Percentiles rank a stretch among this genome's conserved stretches.
Evolutionary conservation across 2,329 filamentous ascomycete genomes (phyloP).

Genomic region (Fusarium staphyleae): DNA sequence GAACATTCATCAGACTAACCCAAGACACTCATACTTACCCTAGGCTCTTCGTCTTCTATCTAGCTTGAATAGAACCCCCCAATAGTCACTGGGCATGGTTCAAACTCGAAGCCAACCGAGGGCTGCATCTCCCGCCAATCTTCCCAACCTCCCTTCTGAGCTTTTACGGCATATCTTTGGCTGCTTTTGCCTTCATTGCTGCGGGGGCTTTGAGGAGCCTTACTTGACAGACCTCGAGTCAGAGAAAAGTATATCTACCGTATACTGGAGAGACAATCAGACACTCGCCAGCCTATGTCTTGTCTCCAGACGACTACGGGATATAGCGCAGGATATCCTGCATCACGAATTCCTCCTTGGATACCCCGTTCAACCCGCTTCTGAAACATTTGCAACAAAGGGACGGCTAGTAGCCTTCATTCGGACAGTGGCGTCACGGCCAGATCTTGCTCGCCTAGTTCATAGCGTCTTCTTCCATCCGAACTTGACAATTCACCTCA

Average conservation of each 20-base stretch:
- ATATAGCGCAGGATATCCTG: slow-evolving; percentile 17
- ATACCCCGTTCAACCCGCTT: neutral
- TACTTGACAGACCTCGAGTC: neutral
- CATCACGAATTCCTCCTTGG: slow-evolving; percentile 23
- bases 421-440: slow-evolving; percentile 1
- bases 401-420: slow-evolving; percentile 13
- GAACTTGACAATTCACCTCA: neutral
- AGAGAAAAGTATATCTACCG: neutral
- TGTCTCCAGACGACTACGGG: slow-evolving; percentile 14
- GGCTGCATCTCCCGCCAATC: neutral
- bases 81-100: no score
- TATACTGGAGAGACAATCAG: slow-evolving; percentile 3
- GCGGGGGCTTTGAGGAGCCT: slow-evolving; percentile 6
- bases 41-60: no score
- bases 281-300: slow-evolving; percentile 16
- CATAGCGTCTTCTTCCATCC: neutral
- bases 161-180: slow-evolving; percentile 21
- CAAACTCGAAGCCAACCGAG: no score
- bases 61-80: no score
- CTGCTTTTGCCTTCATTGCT: slow-evolving; percentile 26
- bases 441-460: slow-evolving; percentile 16
- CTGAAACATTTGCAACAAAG: neutral
- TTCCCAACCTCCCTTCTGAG: slow-evolving; percentile 12
- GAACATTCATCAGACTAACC: no score
- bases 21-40: no score